Conservation (phyloP, 164 flowering plant genomes). For the Dillenia turbinata region DNA sequence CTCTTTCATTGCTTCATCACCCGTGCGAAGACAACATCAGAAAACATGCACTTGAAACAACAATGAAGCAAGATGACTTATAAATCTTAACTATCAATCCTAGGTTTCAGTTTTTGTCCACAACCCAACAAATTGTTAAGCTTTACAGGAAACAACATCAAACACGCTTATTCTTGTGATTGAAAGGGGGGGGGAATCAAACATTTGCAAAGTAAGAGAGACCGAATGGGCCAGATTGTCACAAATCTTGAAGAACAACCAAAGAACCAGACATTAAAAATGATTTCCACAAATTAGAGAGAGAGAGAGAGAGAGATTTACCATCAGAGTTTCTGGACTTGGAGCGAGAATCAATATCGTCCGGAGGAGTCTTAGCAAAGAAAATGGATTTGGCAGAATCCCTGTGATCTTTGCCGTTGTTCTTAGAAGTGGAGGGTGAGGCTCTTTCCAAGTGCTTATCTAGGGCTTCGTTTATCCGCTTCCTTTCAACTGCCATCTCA, state of each 20-base stretch:
- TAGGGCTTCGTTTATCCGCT: constrained; percentile 63
- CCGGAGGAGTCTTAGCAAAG: constrained; percentile 32
- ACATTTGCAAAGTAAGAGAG: too few relatives aligned
- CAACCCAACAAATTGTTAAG: too few relatives aligned
- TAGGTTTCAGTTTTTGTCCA: too few relatives aligned
- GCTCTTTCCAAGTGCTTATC: constrained; percentile 74
- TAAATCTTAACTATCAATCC: too few relatives aligned
- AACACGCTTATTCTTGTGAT: too few relatives aligned
- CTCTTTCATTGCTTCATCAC: too few relatives aligned
- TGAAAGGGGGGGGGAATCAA: too few relatives aligned
- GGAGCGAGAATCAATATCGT: constrained; percentile 38
- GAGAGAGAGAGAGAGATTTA: constrained; percentile 12
- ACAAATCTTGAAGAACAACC: background rate
- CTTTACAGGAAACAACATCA: too few relatives aligned
- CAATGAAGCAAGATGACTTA: too few relatives aligned
- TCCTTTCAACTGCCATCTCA: constrained; percentile 63
- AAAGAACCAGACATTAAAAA: background rate
- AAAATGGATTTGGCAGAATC: constrained; percentile 31
- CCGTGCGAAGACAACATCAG: too few relatives aligned
- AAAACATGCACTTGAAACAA: too few relatives aligned
- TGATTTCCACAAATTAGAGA: background rate
- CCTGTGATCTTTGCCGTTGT: constrained; percentile 43
- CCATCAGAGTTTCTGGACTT: constrained; percentile 54
- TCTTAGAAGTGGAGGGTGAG: constrained; percentile 65
- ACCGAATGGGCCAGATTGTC: too few relatives aligned